A percentile compares a stretch with the other conserved stretches of the same genome.
Conservation (phyloP, 2,329 filamentous ascomycete genomes). For the Stachybotrys chlorohalonatus region DNA sequence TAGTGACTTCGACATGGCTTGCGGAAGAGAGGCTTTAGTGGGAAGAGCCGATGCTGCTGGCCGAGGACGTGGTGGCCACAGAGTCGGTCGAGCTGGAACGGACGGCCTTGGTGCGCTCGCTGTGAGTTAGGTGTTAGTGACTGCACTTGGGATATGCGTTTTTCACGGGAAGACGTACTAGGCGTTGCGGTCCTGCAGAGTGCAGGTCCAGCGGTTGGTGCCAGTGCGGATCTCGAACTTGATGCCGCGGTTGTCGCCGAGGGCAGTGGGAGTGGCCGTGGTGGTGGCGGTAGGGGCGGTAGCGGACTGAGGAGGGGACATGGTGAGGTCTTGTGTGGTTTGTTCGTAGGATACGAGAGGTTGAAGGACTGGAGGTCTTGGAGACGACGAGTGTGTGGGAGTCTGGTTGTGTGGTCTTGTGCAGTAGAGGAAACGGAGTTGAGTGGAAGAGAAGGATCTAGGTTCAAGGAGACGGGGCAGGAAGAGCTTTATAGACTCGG, state of each 20-base stretch:
- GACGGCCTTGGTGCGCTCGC: constrained; percentile 29
- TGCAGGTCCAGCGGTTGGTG: constrained; percentile 27
- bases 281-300: constrained; percentile 8
- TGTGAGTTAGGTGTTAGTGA: constrained; percentile 11
- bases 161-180: constrained; percentile 26
- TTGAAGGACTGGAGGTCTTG: not conserved
- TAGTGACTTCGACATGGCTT: not conserved
- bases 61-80: constrained; percentile 19
- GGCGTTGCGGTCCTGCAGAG: constrained; percentile 31
- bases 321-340: not conserved
- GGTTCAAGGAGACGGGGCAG: too few species aligned
- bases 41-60: constrained; percentile 10
- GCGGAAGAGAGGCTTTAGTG: not conserved
- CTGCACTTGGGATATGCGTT: not conserved
- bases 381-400: not conserved
- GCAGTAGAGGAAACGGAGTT: too few species aligned
- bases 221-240: constrained; percentile 38
- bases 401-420: too few species aligned
- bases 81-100: constrained; percentile 27
- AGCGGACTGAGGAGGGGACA: not conserved
- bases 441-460: too few species aligned
- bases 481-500: too few species aligned
- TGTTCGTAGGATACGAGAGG: constrained; percentile 9
- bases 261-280: constrained; percentile 5
- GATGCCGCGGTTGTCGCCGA: constrained; percentile 31